Evolutionary conservation across 2,329 filamentous ascomycete species (phyloP), one percentile per base, ranked within the genome.

Genomic region (Fusarium stilboides): DNA sequence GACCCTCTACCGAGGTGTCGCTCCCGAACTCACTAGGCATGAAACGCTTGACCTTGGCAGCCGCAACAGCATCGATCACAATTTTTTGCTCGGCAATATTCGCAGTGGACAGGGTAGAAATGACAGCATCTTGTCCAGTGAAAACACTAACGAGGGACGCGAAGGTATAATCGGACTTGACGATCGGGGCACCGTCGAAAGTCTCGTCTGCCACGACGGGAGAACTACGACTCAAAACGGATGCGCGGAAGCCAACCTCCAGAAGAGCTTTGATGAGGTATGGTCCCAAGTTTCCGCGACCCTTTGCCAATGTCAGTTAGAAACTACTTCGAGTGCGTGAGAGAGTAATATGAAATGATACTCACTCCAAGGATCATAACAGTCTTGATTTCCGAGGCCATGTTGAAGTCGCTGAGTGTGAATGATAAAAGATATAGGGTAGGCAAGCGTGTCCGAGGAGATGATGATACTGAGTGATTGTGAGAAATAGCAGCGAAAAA

Each of bases 1-100:
- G 61, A 0, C 59, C 51, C 0, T 57, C 44, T 0, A 63, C 14
- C 0, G 59, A 63, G 0, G 59, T 63, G 12, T 63, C 61, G 13
- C 59, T 50, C 0, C 61, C 61, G 4, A 63, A 63, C 2, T 64
- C 61, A 7, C 61, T 63, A 0, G 61, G 61, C 15, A 63, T 63
- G 2, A 63, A 63, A 2, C 61, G 61, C 3, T 64, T 44, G 0
- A 64, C 51, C 12, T 58, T 63, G 5, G 61, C 61, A 26, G 44
- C 37, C 10, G 39, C 33, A 8, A 45, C 61, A 0, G 61, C 61
- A 6, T 63, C 61, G 5, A 63, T 58, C 0, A 63, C 51, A 1
- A 14, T 36, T 8, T 45, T 63, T 13, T 63, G 61, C 13, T 64
- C 50, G 2, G 33, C 37, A 2, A 64, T 45, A 4, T 63, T 63